These are phyloP conservation scores for Incumbomyces delicatus DNA, from an alignment of 2,329 filamentous ascomycete genomes.

Conservation along the genomic window DNA sequence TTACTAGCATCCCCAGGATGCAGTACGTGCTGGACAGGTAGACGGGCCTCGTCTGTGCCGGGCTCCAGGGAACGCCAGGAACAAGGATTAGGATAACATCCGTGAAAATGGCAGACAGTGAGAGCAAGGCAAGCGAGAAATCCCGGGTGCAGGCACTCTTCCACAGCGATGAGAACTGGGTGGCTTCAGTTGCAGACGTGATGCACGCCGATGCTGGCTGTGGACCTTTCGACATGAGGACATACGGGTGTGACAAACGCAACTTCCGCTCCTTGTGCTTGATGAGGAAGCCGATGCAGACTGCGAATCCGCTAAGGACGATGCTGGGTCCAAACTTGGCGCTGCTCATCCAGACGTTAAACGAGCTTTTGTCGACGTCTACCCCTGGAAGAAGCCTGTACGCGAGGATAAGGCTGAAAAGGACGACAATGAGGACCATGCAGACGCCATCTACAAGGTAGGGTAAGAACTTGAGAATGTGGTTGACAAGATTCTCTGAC, in stretches of 20 bases:
- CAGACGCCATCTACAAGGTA: constrained; percentile 7
- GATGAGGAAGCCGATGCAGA: constrained; percentile 6
- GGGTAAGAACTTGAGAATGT: background rate
- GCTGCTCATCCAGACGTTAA: constrained; percentile 12
- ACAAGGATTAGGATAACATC: background rate
- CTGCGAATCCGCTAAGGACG: constrained; percentile 8
- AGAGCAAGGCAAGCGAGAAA: background rate
- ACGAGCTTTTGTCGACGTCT: background rate
- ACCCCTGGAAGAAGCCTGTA: constrained; percentile 6
- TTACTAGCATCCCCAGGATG: background rate
- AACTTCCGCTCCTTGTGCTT: constrained; percentile 10
- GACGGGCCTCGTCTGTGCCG: background rate
- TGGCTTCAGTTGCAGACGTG: background rate
- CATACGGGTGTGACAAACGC: background rate
- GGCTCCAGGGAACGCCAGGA: background rate
- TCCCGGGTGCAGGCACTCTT: background rate
- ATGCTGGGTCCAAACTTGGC: constrained; percentile 6
- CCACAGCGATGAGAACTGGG: background rate
- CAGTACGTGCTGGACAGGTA: background rate
- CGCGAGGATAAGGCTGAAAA: constrained; percentile 11
- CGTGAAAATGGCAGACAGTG: background rate
- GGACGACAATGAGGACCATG: constrained; percentile 4
- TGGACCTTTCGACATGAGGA: background rate
- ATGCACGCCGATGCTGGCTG: background rate
- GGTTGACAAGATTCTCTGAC: background rate